Conservation (phyloP, 2,329 filamentous ascomycete species). For the Zasmidium angulare region DNA sequence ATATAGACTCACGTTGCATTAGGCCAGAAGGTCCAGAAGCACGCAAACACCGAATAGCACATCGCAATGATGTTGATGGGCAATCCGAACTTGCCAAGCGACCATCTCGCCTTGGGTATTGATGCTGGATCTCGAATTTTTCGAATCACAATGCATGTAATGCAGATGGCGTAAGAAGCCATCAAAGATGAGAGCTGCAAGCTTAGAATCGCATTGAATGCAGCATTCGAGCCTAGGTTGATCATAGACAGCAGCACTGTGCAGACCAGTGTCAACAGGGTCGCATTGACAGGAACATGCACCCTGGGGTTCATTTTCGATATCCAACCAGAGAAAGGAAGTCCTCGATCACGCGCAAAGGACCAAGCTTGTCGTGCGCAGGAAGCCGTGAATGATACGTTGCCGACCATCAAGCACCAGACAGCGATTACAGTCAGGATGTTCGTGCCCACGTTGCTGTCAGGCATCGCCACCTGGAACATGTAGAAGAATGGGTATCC, state of each 20-base stretch:
- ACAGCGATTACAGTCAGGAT: constrained; percentile 18
- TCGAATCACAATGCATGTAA: constrained; percentile 22
- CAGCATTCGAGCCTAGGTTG: constrained; percentile 21
- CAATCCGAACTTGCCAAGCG: constrained; percentile 18
- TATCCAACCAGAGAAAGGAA: constrained; percentile 19
- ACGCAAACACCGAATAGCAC: constrained; percentile 18
- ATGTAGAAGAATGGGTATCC: constrained; percentile 23
- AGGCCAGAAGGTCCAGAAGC: constrained; percentile 25
- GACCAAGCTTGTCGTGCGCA: constrained; percentile 24
- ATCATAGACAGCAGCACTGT: constrained; percentile 20
- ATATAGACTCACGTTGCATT: constrained; percentile 7
- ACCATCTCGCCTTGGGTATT: constrained; percentile 25
- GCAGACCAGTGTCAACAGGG: constrained; percentile 15
- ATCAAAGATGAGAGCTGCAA: constrained; percentile 20
- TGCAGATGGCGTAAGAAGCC: constrained; percentile 24
- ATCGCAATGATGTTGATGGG: constrained; percentile 17
- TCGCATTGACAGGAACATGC: constrained; percentile 22
- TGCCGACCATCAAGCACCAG: constrained; percentile 18
- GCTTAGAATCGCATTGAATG: constrained; percentile 23
- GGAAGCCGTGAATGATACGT: constrained; percentile 21
- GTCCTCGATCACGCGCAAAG: constrained; percentile 19
- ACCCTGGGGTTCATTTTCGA: constrained; percentile 19
- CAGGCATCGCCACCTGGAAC: constrained; percentile 19
- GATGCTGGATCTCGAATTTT: constrained; percentile 20
- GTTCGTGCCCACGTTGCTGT: constrained; percentile 17